Conservation (phyloP, 371 early-diverging fungal species). For the Chytridiales sp. region DNA sequence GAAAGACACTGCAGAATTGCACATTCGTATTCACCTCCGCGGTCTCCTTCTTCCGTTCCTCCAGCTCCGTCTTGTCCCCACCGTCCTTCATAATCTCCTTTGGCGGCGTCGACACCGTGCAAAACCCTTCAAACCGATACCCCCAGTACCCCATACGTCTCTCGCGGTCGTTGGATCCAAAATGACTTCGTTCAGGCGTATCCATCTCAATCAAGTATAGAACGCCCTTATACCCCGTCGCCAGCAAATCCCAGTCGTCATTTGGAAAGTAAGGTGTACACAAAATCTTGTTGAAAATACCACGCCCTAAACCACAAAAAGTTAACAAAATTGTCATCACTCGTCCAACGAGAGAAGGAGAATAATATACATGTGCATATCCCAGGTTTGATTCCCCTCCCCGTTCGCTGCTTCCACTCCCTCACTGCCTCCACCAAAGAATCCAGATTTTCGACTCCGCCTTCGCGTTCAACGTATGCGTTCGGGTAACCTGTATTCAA, state of each 20-base stretch:
- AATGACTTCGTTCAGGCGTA: slow-evolving; percentile 44
- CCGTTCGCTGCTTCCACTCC: slow-evolving; percentile 19
- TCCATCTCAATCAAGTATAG: slow-evolving; percentile 77
- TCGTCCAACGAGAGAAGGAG: not conserved
- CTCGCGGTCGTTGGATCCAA: slow-evolving; percentile 52
- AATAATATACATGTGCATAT: slow-evolving; percentile 45
- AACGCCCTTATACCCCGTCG: slow-evolving; percentile 65
- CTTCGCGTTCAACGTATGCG: slow-evolving; percentile 63
- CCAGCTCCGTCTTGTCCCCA: slow-evolving; percentile 43
- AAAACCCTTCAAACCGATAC: slow-evolving; percentile 49
- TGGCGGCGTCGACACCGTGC: slow-evolving; percentile 37
- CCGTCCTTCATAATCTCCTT: slow-evolving; percentile 9
- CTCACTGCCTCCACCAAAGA: slow-evolving; percentile 66
- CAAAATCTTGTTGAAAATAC: slow-evolving; percentile 83
- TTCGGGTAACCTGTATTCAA: slow-evolving; percentile 62
- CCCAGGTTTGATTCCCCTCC: slow-evolving; percentile 36
- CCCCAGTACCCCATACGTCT: slow-evolving; percentile 62
- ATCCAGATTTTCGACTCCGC: slow-evolving; percentile 75
- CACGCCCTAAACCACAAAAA: slow-evolving; percentile 54
- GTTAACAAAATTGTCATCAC: slow-evolving; percentile 8
- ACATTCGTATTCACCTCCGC: slow-evolving; percentile 74
- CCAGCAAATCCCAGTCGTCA: slow-evolving; percentile 77
- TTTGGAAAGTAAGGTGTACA: slow-evolving; percentile 73
- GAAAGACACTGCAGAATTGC: slow-evolving; percentile 86
- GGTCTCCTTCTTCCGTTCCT: slow-evolving; percentile 37